These are phyloP conservation scores for Yarrowia sp. DNA, from an alignment of 805 yeast genomes.

Conservation along the genomic window DNA sequence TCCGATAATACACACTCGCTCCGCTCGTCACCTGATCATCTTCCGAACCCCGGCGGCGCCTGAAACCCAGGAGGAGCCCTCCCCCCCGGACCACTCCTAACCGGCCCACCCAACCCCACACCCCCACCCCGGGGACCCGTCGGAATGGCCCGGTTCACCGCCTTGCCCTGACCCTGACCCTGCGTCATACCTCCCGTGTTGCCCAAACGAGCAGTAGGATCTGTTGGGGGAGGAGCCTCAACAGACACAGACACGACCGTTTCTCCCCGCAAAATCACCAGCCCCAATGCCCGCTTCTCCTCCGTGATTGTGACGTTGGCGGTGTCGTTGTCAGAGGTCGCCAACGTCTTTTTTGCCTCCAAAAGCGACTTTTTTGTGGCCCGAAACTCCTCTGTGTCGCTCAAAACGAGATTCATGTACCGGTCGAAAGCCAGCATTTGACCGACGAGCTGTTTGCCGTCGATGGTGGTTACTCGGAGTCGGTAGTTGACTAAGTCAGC, in stretches of 20 bases:
- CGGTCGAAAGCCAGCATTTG: slow-evolving; percentile 84
- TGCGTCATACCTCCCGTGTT: slow-evolving; percentile 34
- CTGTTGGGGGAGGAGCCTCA: slow-evolving; percentile 58
- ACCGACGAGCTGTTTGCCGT: slow-evolving; percentile 75
- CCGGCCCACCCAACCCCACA: slow-evolving; percentile 34
- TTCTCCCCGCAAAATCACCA: slow-evolving; percentile 84
- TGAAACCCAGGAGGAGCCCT: slow-evolving; percentile 26
- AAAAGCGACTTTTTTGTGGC: slow-evolving; percentile 44
- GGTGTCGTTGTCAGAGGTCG: slow-evolving; percentile 28
- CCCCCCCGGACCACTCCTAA: slow-evolving; percentile 37
- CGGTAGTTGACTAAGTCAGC: slow-evolving; percentile 72
- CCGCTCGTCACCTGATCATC: not conserved
- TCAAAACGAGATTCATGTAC: slow-evolving; percentile 79
- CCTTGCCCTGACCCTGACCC: slow-evolving; percentile 40
- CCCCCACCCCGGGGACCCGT: slow-evolving; percentile 39
- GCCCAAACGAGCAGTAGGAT: slow-evolving; percentile 42
- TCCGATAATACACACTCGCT: not conserved
- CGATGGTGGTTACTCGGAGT: slow-evolving; percentile 70
- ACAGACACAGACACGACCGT: slow-evolving; percentile 70
- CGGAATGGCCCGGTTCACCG: slow-evolving; percentile 38
- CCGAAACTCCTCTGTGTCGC: slow-evolving; percentile 82
- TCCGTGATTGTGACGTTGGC: slow-evolving; percentile 41
- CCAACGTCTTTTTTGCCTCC: slow-evolving; percentile 34
- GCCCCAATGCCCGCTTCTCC: slow-evolving; percentile 75
- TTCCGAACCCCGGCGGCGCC: slow-evolving; percentile 43